Conservation (phyloP, 148 eudicot genomes). For the Camellia lanceoleosa region DNA sequence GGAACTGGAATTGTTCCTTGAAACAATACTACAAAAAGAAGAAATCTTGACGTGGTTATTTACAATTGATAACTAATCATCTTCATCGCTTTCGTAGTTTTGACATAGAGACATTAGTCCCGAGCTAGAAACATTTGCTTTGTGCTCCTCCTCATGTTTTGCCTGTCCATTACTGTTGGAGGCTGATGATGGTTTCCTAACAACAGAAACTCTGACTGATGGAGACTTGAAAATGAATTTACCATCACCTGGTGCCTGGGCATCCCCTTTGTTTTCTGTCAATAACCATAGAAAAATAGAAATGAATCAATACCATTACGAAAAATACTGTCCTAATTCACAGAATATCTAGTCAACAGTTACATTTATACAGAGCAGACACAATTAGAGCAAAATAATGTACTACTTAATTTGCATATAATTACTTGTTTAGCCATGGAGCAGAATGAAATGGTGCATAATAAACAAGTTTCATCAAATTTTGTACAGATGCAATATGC, state of each 20-base stretch:
- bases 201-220: constrained; percentile 34
- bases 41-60: background rate
- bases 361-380: background rate
- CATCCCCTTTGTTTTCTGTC: constrained; percentile 24
- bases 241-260: constrained; percentile 10
- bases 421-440: background rate
- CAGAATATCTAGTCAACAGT: background rate
- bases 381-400: background rate
- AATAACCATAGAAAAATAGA: constrained; percentile 13
- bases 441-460: background rate
- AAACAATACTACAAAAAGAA: background rate
- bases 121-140: constrained; percentile 14
- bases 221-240: constrained; percentile 38
- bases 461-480: no score
- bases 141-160: constrained; percentile 17
- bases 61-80: constrained; percentile 20
- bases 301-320: background rate
- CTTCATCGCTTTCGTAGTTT: constrained; percentile 60
- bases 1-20: background rate
- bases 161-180: constrained; percentile 16
- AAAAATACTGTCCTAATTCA: background rate
- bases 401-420: background rate
- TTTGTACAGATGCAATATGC: no score
- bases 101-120: constrained; percentile 59
- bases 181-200: constrained; percentile 34